Base-by-base conservation (phyloP, 805 yeast species). In the Candida odintsovae region DNA sequence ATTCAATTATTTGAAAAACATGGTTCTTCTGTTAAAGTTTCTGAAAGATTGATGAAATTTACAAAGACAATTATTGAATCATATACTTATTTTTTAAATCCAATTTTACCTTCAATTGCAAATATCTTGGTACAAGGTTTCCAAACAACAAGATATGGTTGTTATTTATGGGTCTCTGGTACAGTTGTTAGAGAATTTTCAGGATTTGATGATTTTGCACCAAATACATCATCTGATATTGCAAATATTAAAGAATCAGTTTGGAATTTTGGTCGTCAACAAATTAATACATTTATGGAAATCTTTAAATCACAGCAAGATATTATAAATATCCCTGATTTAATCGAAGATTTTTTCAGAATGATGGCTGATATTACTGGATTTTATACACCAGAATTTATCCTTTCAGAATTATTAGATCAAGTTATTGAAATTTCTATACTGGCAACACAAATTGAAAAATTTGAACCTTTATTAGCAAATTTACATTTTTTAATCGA, bases 151-250 rank as follows among this genome's bases (percentile, higher is more conserved):
- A 77, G 80, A 31, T 78, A 69, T 57, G 97, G 97, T 4, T 87
- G 96, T 62, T 90, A 84, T 60, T 67, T 90, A 46, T 90, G 95
- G 94, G 92, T 87, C 13, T 83, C 95, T 3, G 97, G 97, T 9
- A 73, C 85, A 10, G 69, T 90, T 23, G 79, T 86, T 44, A 78
- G 86, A 47, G 92, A 87, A 50, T 90, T 74, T 64, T 80, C 82
- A 26, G 22, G 23, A 12, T 19, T 20, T 36, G 83, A 81, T 53
- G 80, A 75, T 40, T 75, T 70, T 48, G 18, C 46, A 13, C 40
- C 41, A 28, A n/a, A 16, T 12, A 16, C 6, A 15, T 33, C 36
- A 16, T 6, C 36, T 4, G 13, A 33, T 6, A 11, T 18, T 33
- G 73, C 62, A 9, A 73, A 69, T 4, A 67, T 81, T 19, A 78